Conservation (phyloP, 1,284 basidiomycete genomes). For the Uromyces viciae-fabae region DNA sequence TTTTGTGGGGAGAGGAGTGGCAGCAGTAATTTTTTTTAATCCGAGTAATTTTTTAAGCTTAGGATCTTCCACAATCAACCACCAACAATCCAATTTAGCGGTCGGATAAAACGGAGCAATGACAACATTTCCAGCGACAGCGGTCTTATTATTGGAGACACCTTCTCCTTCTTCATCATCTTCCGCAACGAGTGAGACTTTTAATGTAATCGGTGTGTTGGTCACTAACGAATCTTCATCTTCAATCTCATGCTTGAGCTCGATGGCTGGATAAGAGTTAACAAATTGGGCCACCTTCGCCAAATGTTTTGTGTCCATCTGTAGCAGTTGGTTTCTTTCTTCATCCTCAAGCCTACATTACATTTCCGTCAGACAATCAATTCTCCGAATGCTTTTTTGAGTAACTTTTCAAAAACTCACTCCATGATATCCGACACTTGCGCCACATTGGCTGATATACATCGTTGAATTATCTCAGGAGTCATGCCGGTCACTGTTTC, state of each 20-base stretch:
- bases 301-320: slow-evolving; percentile 83
- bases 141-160: slow-evolving; percentile 51
- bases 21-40: slow-evolving; percentile 92
- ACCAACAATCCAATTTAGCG: slow-evolving; percentile 92
- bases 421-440: slow-evolving; percentile 95
- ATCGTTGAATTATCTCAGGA: slow-evolving; percentile 67
- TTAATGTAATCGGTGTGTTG: slow-evolving; percentile 73
- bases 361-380: neutral
- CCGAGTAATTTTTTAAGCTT: slow-evolving; percentile 66
- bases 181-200: slow-evolving; percentile 75
- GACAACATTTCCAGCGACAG: slow-evolving; percentile 67
- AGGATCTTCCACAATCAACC: slow-evolving; percentile 86
- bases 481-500: slow-evolving; percentile 35
- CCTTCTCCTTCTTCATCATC: slow-evolving; percentile 72
- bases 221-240: slow-evolving; percentile 76
- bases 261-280: slow-evolving; percentile 88
- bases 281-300: slow-evolving; percentile 82
- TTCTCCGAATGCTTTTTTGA: no score
- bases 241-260: slow-evolving; percentile 75
- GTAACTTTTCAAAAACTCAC: slow-evolving; percentile 47
- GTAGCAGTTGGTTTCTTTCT: slow-evolving; percentile 72
- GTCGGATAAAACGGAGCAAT: slow-evolving; percentile 86
- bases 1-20: slow-evolving; percentile 70
- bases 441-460: slow-evolving; percentile 73
- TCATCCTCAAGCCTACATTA: slow-evolving; percentile 78